Percentiles rank a stretch among this genome's conserved stretches.
Conservation (phyloP, 208 protist genomes). For the Eutreptiella sp. region DNA sequence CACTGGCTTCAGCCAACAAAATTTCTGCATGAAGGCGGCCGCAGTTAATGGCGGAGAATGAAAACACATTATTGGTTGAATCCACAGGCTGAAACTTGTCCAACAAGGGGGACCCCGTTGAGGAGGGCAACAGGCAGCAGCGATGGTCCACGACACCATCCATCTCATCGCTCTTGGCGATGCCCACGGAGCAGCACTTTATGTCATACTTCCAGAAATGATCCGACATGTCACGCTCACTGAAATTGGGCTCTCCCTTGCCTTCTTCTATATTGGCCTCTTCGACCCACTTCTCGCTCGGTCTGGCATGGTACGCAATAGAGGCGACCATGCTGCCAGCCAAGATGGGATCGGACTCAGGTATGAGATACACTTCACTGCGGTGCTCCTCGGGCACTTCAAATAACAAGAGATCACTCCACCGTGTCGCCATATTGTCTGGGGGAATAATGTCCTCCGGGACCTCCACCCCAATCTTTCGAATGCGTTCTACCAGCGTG, state of each 20-base stretch:
- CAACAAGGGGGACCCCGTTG: not conserved
- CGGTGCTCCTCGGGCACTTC: slow-evolving; percentile 1
- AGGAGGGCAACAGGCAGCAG: not conserved
- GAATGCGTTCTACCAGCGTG: slow-evolving; percentile 10
- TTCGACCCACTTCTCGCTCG: slow-evolving; percentile 7
- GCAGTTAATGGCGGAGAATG: slow-evolving; percentile 22
- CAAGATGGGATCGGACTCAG: slow-evolving; percentile 5
- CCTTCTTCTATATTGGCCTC: too few species aligned
- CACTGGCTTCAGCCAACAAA: not conserved
- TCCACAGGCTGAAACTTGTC: not conserved
- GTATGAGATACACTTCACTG: not conserved
- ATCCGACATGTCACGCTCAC: not conserved
- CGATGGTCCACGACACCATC: not conserved
- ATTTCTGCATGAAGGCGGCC: slow-evolving; percentile 3
- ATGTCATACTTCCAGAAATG: not conserved
- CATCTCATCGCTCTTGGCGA: not conserved
- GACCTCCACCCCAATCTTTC: slow-evolving; percentile 18
- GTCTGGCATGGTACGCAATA: not conserved
- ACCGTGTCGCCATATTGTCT: not conserved
- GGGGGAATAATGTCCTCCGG: slow-evolving; percentile 24
- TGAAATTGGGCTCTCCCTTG: not conserved
- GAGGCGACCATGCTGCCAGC: not conserved
- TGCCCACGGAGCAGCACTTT: not conserved
- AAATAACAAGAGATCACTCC: slow-evolving; percentile 26
- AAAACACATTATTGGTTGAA: not conserved